A percentile compares a stretch with the other conserved stretches of the same genome.
Evolutionary conservation across 2,329 filamentous ascomycete species (phyloP).

Genomic region (Verticillium longisporum): DNA sequence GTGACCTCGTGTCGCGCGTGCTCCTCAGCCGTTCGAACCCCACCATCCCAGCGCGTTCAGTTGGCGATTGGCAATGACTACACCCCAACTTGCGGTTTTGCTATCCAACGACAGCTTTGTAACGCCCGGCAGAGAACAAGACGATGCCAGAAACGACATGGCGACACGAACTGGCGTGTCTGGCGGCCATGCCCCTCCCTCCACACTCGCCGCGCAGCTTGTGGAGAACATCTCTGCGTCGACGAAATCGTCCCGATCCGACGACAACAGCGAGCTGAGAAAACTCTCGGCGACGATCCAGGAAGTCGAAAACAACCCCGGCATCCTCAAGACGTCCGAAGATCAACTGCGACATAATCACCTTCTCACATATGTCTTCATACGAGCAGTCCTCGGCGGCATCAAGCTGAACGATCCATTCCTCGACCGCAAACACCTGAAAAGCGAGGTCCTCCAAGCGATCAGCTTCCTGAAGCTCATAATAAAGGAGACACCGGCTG

Average conservation of each 20-base stretch:
- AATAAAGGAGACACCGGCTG: slow-evolving; percentile 65
- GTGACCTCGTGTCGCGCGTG: neutral
- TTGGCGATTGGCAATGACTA: neutral
- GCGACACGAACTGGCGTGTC: slow-evolving; percentile 4
- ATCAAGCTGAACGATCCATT: slow-evolving; percentile 64
- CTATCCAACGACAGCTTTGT: neutral
- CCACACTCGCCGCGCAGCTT: slow-evolving; percentile 81
- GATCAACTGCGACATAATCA: slow-evolving; percentile 72
- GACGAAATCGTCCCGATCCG: slow-evolving; percentile 51
- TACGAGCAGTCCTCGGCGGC: slow-evolving; percentile 69
- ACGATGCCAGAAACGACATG: slow-evolving; percentile 7
- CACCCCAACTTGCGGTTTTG: neutral
- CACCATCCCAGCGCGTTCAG: neutral
- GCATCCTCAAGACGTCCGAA: slow-evolving; percentile 51
- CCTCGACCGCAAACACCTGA: slow-evolving; percentile 45
- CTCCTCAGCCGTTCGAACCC: neutral
- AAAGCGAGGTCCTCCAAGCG: slow-evolving; percentile 60
- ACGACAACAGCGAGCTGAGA: slow-evolving; percentile 68
- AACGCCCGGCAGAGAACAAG: neutral
- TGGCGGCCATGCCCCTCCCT: slow-evolving; percentile 49
- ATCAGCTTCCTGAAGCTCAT: slow-evolving; percentile 71
- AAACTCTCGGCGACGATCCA: slow-evolving; percentile 57
- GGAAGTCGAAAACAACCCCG: slow-evolving; percentile 42
- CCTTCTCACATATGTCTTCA: slow-evolving; percentile 77
- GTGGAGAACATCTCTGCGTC: slow-evolving; percentile 71